Base-by-base conservation (phyloP, 2,329 filamentous ascomycete genomes). In the Fusarium sulawesiense region DNA sequence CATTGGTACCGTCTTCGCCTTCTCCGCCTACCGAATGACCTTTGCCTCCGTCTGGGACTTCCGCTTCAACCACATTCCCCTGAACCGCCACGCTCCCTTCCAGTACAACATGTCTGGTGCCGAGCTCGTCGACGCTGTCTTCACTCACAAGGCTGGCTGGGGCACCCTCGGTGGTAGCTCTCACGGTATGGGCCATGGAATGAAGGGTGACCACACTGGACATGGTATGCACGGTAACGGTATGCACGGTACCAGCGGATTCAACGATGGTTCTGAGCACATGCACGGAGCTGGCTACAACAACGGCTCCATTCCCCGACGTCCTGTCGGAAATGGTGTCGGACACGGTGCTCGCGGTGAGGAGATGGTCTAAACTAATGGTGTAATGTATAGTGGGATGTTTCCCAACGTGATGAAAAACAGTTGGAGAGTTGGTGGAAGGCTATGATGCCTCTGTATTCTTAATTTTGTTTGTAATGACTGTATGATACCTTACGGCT, bases 41-140 rank as follows among this genome's bases (percentile, higher is more conserved):
- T 93, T 91, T 71, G 89, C 89, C 1, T 82, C 85, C 11, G 82
- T 92, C 53, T 92, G 89, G 88, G 89, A 92, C 76, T 92, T 88
- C 83, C 81, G 89, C 27, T 90, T 76, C 69, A 87, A 87, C 75
- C 90, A 92, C 75, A 86, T 92, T 32, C 89, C 90, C 20, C 83
- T 92, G 7, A 86, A 88, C 70, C 85, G 89, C 21, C 82, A 84
- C 44, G 79, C 83, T 21, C 83, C 88, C 0, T 90, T 89, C 73
- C 78, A 81, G 23, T 89, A 88, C 65, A 81, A 70, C 11, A 41
- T 70, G n/a, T 80, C 79, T 0, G 77, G 78, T 9, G 78, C 77
- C 6, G 84, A 85, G 49, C 83, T 90, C 50, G 83, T 84, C 57
- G 81, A 87, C 56, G 83, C 87, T 0, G 79, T 88, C 6, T 90